Base-by-base conservation (phyloP, 2,329 filamentous ascomycete genomes). In the Ophiobolus disseminans region DNA sequence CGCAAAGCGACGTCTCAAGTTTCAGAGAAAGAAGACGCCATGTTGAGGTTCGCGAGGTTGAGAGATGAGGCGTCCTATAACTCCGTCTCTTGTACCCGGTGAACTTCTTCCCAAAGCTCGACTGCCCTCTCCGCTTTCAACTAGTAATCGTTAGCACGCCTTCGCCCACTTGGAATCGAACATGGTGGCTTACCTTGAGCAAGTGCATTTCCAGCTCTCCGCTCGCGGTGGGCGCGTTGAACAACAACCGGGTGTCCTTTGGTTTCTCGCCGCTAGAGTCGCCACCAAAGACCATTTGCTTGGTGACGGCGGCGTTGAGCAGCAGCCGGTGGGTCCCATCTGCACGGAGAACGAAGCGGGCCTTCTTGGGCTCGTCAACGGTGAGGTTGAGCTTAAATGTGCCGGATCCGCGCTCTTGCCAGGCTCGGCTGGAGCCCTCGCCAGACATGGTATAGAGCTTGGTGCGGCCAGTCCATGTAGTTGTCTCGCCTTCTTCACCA, bases 361-460 rank as follows among this genome's bases (percentile, higher is more conserved):
- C 82, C 52, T 77, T 78, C 45, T 47, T 84, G 50, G 57, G 72
- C 16, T 61, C 58, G 11, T 68, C 59, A 7, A 60, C 57, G 10
- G 58, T 67, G 25, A 69, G 53, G 64, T 97, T 96, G 69, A 96
- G 82, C 75, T 94, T 94, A 60, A 96, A 80, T 61, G 87, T 88
- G 35, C 92, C 92, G 3, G 86, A 82, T 10, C 92, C 92, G 42
- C 92, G 86, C 75, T 97, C 93, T 72, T 93, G 93, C 93, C 93
- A 97, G 37, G 86, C 86, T 45, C 83, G 83, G 57, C 74, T 75
- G 25, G 65, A 63, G 5, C 62, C 66, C 36, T 80, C 81, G 26
- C 80, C 79, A 56, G 84, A 85, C 63, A 94, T 88, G 48, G 87
- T 83, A 76, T 90, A 97, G 49, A 97, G 83, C 73, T 95, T 96